Percentiles rank a stretch among this genome's conserved stretches.
phyloP scores from a whole-genome alignment of 2,329 filamentous ascomycete species.

The Cytospora paraplurivora region DNA sequence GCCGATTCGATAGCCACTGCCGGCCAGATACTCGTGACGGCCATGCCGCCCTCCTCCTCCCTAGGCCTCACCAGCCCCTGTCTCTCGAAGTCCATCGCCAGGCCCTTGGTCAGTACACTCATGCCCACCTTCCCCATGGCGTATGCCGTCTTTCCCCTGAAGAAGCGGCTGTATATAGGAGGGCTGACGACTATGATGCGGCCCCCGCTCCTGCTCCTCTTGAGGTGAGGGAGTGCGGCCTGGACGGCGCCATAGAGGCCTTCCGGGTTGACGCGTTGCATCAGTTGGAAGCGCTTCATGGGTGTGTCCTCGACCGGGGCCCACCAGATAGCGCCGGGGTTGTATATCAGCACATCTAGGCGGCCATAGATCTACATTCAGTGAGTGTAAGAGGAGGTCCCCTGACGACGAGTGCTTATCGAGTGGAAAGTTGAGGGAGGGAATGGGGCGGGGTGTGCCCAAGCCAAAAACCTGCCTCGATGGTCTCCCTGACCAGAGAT shows the following conservation, averaged over 20 bases:
- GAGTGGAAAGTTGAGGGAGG: background rate
- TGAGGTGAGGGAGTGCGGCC: slow-evolving; percentile 67
- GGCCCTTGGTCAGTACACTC: slow-evolving; percentile 77
- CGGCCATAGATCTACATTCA: slow-evolving; percentile 53
- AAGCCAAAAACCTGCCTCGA: slow-evolving; percentile 41
- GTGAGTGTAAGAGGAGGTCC: background rate
- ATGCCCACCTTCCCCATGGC: slow-evolving; percentile 79
- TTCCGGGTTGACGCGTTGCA: slow-evolving; percentile 74
- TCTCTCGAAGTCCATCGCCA: slow-evolving; percentile 78
- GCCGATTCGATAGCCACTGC: slow-evolving; percentile 75
- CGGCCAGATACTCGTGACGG: slow-evolving; percentile 82
- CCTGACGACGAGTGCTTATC: background rate
- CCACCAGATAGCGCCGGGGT: slow-evolving; percentile 87
- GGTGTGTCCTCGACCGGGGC: slow-evolving; percentile 72
- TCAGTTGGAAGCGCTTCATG: slow-evolving; percentile 73
- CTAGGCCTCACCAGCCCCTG: slow-evolving; percentile 55
- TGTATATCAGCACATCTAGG: slow-evolving; percentile 78
- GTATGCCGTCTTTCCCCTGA: slow-evolving; percentile 83
- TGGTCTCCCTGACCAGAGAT: slow-evolving; percentile 58
- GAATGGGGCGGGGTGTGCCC: slow-evolving; percentile 6
- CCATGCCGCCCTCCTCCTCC: slow-evolving; percentile 52
- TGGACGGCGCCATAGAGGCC: slow-evolving; percentile 76
- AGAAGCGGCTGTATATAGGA: slow-evolving; percentile 84
- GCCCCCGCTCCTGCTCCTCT: slow-evolving; percentile 51
- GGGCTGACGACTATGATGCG: slow-evolving; percentile 79